phyloP scores from a whole-genome alignment of 352 stramenopile genomes.

The Phytophthora brassicae region DNA sequence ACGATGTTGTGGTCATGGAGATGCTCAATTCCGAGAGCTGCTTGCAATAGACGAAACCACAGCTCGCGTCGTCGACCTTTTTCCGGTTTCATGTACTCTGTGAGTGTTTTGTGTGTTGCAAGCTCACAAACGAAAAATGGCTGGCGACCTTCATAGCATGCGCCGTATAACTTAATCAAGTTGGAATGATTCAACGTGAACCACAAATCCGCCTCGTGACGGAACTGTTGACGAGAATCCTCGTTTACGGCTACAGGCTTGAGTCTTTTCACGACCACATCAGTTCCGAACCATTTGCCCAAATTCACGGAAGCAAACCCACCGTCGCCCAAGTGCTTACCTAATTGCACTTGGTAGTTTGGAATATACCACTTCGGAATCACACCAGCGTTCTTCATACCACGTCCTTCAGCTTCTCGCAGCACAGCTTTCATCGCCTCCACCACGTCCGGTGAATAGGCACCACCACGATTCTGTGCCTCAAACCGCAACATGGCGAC shows the following conservation, averaged over 20 bases:
- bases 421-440: conserved; percentile 26
- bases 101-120: conserved; percentile 24
- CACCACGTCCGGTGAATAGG: conserved; percentile 22
- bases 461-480: conserved; percentile 25
- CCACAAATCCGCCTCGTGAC: conserved; percentile 28
- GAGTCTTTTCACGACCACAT: conserved; percentile 32
- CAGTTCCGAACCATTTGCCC: conserved; percentile 30
- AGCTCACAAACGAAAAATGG: conserved; percentile 37
- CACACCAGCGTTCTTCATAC: conserved; percentile 17
- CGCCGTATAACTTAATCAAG: conserved; percentile 35
- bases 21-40: conserved; percentile 34
- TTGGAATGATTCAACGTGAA: conserved; percentile 37
- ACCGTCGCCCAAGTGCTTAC: conserved; percentile 15
- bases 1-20: conserved; percentile 36
- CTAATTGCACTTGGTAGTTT: conserved; percentile 24
- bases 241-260: conserved; percentile 14
- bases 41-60: conserved; percentile 34
- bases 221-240: conserved; percentile 19
- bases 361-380: conserved; percentile 36
- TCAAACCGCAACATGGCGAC: conserved; percentile 30
- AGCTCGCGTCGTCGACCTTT: conserved; percentile 23
- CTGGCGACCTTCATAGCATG: conserved; percentile 24
- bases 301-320: conserved; percentile 27
- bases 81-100: conserved; percentile 22
- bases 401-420: conserved; percentile 16